Percentiles rank a stretch among this genome's conserved stretches.
Conservation (phyloP, 805 yeast species). For the Kregervanrija pseudodelftensis region DNA sequence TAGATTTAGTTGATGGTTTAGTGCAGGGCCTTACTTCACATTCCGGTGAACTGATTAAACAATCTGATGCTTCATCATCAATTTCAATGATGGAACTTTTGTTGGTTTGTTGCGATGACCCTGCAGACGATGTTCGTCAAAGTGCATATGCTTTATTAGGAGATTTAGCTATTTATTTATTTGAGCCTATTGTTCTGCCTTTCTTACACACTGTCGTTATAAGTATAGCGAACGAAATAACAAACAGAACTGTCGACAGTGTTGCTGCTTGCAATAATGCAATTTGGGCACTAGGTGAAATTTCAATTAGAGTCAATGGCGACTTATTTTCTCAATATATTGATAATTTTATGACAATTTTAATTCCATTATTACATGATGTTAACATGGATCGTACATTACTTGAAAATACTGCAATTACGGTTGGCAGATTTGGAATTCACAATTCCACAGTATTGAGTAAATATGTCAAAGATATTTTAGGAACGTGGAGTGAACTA, state of each 20-base stretch:
- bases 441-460: slow-evolving; percentile 49
- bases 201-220: slow-evolving; percentile 46
- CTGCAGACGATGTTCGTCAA: slow-evolving; percentile 84
- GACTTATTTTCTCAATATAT: slow-evolving; percentile 46
- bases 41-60: slow-evolving; percentile 44
- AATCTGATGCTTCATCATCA: slow-evolving; percentile 14
- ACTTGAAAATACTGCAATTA: slow-evolving; percentile 80
- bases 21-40: slow-evolving; percentile 79
- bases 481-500: slow-evolving; percentile 63
- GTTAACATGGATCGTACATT: slow-evolving; percentile 54
- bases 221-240: slow-evolving; percentile 64
- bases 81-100: slow-evolving; percentile 51
- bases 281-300: slow-evolving; percentile 89
- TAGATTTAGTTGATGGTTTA: slow-evolving; percentile 87
- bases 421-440: slow-evolving; percentile 80
- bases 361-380: slow-evolving; percentile 54
- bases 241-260: slow-evolving; percentile 40
- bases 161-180: slow-evolving; percentile 65
- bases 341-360: slow-evolving; percentile 43
- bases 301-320: slow-evolving; percentile 50
- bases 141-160: slow-evolving; percentile 86
- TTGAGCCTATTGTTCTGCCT: slow-evolving; percentile 40
- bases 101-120: slow-evolving; percentile 65
- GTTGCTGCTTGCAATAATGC: slow-evolving; percentile 79
- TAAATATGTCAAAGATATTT: slow-evolving; percentile 49